These are phyloP conservation scores for Alternaria tenuissima DNA, from an alignment of 2,329 filamentous ascomycete genomes.

Conservation along the genomic window DNA sequence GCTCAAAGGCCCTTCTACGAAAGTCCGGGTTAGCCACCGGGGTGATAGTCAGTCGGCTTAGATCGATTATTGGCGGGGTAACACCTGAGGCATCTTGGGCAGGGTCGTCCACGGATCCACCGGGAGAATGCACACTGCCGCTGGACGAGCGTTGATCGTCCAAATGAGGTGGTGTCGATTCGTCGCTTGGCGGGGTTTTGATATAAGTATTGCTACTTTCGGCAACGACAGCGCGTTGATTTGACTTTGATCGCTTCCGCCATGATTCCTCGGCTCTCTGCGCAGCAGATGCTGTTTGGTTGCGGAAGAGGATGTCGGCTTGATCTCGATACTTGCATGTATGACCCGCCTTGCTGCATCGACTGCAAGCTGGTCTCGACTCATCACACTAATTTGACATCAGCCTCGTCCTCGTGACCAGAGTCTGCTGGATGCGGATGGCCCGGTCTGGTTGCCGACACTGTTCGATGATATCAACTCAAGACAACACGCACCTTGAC, in stretches of 20 bases:
- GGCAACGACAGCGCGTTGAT: constrained; percentile 24
- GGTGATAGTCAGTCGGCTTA: constrained; percentile 26
- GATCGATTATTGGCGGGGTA: constrained; percentile 1
- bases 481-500: constrained; percentile 37
- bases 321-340: constrained; percentile 47
- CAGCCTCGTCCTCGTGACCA: constrained; percentile 6
- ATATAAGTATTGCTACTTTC: constrained; percentile 21
- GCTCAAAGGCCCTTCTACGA: constrained; percentile 37
- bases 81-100: neutral
- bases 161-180: constrained; percentile 16
- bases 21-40: constrained; percentile 27
- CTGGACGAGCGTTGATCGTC: constrained; percentile 16
- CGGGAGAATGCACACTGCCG: constrained; percentile 12
- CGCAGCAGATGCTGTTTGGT: constrained; percentile 45
- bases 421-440: neutral
- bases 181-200: constrained; percentile 23
- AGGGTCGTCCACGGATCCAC: constrained; percentile 6
- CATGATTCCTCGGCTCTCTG: constrained; percentile 47
- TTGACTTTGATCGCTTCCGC: constrained; percentile 43
- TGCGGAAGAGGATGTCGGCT: constrained; percentile 44
- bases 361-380: constrained; percentile 39
- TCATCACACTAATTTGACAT: constrained; percentile 41
- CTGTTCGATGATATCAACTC: neutral
- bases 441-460: neutral
- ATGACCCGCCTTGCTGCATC: constrained; percentile 38